These are phyloP conservation scores for Betula pendula DNA, from an alignment of 306 rosid genomes.

Conservation along the genomic window DNA sequence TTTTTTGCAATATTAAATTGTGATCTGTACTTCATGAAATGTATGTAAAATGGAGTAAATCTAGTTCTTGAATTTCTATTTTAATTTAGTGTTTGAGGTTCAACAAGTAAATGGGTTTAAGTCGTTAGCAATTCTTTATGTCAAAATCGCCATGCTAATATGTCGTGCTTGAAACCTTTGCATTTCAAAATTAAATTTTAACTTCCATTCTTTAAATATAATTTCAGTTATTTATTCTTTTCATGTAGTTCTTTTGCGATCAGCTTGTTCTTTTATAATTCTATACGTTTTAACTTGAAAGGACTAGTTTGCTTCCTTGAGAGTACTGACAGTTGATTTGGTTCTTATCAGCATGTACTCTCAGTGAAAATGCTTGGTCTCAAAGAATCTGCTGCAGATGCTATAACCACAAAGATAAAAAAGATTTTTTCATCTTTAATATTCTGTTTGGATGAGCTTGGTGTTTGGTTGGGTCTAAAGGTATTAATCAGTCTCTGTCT, in stretches of 20 bases:
- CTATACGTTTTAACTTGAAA: constrained; percentile 2
- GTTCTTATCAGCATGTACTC: constrained; percentile 52
- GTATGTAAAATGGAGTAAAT: neutral
- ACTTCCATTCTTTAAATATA: neutral
- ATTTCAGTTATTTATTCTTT: neutral
- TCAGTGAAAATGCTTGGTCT: constrained; percentile 37
- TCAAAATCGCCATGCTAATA: neutral
- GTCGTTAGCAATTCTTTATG: neutral
- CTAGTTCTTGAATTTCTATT: neutral
- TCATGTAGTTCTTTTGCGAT: neutral
- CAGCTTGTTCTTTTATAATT: neutral
- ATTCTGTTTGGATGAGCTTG: constrained; percentile 74
- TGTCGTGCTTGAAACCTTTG: neutral
- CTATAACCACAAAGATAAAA: constrained; percentile 43
- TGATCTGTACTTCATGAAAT: neutral
- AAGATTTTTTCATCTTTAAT: constrained; percentile 40
- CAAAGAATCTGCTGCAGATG: constrained; percentile 34
- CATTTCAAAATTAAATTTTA: neutral
- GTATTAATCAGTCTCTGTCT: constrained; percentile 34
- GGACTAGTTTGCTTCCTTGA: constrained; percentile 25
- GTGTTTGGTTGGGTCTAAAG: constrained; percentile 75
- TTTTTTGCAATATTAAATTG: neutral
- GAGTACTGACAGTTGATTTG: constrained; percentile 33
- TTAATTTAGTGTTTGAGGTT: neutral
- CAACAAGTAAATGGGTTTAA: neutral